Percentiles rank a stretch among this genome's conserved stretches.
Evolutionary conservation across 345 rosid species (phyloP).

Genomic region (Eucalyptus regnans): DNA sequence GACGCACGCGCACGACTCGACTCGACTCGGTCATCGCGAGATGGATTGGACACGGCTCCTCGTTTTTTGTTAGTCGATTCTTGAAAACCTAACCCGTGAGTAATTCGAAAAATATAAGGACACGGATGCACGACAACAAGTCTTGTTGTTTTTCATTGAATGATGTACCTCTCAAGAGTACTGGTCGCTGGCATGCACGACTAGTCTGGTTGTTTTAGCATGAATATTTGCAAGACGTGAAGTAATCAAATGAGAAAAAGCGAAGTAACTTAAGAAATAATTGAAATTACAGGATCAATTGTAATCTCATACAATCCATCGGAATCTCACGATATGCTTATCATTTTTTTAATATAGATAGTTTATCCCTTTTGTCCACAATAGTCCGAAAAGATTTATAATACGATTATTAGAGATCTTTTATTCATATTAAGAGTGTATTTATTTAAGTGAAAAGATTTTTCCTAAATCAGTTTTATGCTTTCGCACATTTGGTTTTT

Average conservation of each 20-base stretch:
- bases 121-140: too few species aligned
- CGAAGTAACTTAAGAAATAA: neutral
- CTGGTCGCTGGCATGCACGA: too few species aligned
- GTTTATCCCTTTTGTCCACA: neutral
- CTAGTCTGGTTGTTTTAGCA: too few species aligned
- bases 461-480: accelerated
- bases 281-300: neutral
- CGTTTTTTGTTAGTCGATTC: neutral
- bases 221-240: neutral
- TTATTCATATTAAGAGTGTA: neutral
- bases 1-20: neutral
- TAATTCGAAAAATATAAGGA: too few species aligned
- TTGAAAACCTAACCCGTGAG: neutral
- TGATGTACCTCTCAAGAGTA: too few species aligned
- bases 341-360: neutral
- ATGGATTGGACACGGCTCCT: neutral
- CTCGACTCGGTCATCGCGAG: neutral
- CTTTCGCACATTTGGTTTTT: neutral
- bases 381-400: neutral
- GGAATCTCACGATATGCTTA: neutral
- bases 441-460: neutral
- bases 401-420: neutral
- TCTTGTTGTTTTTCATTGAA: too few species aligned
- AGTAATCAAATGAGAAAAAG: neutral
- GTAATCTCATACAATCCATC: neutral